Base-by-base conservation (phyloP, 495 filamentous ascomycete genomes). In the Patellaria atrata region DNA sequence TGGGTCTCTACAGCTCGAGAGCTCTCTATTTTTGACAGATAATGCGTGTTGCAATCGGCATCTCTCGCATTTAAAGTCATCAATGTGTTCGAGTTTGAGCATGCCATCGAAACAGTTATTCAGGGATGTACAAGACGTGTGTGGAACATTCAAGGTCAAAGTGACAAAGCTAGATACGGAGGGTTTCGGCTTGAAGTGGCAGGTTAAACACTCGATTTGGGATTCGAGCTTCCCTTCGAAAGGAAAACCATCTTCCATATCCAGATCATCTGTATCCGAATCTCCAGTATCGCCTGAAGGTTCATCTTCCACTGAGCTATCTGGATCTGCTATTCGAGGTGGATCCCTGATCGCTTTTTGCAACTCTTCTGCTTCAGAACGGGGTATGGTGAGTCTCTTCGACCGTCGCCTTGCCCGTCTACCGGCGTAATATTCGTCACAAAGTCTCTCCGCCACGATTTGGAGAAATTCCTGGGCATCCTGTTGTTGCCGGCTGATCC, bases 401-500 rank as follows among this genome's bases (percentile, higher is more conserved):
- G 62, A 60, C 20, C 60, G 50, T 43, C 61, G 58, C 35, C 84
- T 63, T 9, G 81, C 84, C 44, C 75, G 67, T 22, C 66, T 64
- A 22, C 82, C 84, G 8, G 83, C 82, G 53, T 93, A 77, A 47
- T 94, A 87, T 56, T 99, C 89, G 47, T 96, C 86, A 27, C 77
- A 81, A 22, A 99, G 64, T 27, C 86, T 68, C 58, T 99, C 91
- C 3, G 82, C 75, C 13, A 99, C 77, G 30, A 96, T 71, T 56
- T 99, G 89, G 35, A 99, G 48, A 38, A 99, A 91, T 53, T 99
- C 89, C 51, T 99, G 89, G n/a, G 89, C 89, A 60, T 99, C 89
- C 56, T 99, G 91, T 53, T 99, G 91, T 39, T 82, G 77, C 29
- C 89, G 77, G 48, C 79, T 93, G 49, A 99, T 87, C 26, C 78